These are phyloP conservation scores for Ophiosphaerella narmari DNA, from an alignment of 2,329 filamentous ascomycete genomes.

Conservation along the genomic window DNA sequence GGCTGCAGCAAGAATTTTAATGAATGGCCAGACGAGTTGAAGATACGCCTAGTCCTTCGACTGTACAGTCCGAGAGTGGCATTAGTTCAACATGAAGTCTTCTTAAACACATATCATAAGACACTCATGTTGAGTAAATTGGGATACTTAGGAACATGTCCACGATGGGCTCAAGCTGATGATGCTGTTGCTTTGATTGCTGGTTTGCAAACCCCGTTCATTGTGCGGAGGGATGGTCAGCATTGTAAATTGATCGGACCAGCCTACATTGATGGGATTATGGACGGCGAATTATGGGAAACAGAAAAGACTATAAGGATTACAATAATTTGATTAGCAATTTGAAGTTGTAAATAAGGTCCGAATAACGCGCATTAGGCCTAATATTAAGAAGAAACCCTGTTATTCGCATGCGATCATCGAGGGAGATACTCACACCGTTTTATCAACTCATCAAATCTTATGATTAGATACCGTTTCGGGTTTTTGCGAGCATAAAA, in stretches of 20 bases:
- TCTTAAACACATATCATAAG: conserved; percentile 1
- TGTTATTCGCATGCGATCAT: too few species aligned
- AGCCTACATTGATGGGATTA: not conserved
- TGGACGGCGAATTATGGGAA: not conserved
- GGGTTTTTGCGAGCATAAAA: too few species aligned
- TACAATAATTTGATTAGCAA: not conserved
- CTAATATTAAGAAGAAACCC: too few species aligned
- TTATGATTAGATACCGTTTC: too few species aligned
- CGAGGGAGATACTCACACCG: too few species aligned
- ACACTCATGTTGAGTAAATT: not conserved
- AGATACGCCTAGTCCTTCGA: not conserved
- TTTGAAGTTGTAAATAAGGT: too few species aligned
- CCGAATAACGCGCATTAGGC: too few species aligned
- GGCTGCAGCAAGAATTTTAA: not conserved
- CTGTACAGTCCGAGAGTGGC: not conserved
- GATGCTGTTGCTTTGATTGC: not conserved
- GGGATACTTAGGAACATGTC: not conserved
- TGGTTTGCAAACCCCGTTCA: not conserved
- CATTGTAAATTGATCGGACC: not conserved
- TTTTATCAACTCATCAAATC: too few species aligned
- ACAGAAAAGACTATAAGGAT: not conserved
- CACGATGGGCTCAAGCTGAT: not conserved
- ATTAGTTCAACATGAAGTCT: not conserved
- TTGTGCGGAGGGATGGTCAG: not conserved
- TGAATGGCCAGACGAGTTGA: not conserved